phyloP scores from a whole-genome alignment of 345 rosid species.

The Carallia brachiata region DNA sequence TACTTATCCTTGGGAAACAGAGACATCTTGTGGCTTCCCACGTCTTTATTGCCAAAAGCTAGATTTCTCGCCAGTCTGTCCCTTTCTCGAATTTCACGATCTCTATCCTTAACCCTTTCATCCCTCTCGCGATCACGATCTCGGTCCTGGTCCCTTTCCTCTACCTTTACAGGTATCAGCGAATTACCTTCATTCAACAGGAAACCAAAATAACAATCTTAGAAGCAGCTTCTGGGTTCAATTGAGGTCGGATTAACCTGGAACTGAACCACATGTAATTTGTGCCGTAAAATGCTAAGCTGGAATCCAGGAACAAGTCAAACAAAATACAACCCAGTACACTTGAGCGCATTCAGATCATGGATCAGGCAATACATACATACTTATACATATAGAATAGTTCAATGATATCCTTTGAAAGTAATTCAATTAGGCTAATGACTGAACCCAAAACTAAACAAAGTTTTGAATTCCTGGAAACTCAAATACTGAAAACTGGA shows the following conservation, averaged over 20 bases:
- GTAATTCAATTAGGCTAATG: no score
- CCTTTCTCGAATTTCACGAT: slow-evolving; percentile 64
- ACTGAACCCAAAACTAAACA: no score
- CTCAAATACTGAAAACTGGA: no score
- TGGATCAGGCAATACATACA: no score
- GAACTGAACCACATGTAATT: background rate
- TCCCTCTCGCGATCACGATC: slow-evolving; percentile 47
- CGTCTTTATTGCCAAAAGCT: slow-evolving; percentile 49
- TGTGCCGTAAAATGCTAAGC: no score
- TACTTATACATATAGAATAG: no score
- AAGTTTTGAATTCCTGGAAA: no score
- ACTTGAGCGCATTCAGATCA: no score
- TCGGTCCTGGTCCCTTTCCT: slow-evolving; percentile 69
- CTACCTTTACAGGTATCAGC: slow-evolving; percentile 66
- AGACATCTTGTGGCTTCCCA: slow-evolving; percentile 50
- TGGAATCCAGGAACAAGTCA: no score
- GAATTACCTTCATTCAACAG: slow-evolving; percentile 64
- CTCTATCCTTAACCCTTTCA: slow-evolving; percentile 67
- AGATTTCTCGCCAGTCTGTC: slow-evolving; percentile 69
- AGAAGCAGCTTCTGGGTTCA: slow-evolving; percentile 1
- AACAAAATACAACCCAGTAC: no score
- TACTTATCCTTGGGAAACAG: slow-evolving; percentile 66
- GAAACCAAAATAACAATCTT: slow-evolving; percentile 41
- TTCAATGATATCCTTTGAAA: no score
- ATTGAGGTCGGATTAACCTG: slow-evolving; percentile 2